Evolutionary conservation across 2,329 filamentous ascomycete genomes (phyloP).

Genomic region (Gliomastix tumulicola): DNA sequence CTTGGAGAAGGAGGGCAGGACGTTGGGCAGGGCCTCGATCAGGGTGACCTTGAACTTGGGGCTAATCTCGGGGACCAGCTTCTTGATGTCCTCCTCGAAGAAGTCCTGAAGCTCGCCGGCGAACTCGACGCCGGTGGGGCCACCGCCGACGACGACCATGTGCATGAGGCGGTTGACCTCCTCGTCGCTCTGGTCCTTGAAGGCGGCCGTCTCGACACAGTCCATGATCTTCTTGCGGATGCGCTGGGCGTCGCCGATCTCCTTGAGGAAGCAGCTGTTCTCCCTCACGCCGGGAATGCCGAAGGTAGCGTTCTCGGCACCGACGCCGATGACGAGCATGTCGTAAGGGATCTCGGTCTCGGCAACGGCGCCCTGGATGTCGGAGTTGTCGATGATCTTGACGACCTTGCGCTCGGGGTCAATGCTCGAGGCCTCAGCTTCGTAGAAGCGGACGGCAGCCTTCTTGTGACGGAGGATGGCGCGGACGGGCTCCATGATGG

Average conservation of each 20-base stretch:
- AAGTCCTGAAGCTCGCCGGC: conserved; percentile 98
- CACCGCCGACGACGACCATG: conserved; percentile 94
- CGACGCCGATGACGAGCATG: conserved; percentile 95
- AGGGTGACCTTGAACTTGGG: conserved; percentile 96
- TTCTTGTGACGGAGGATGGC: conserved; percentile 95
- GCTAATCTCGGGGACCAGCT: conserved; percentile 93
- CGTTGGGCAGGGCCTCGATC: conserved; percentile 93
- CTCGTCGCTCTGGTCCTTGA: conserved; percentile 87
- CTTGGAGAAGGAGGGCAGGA: conserved; percentile 97
- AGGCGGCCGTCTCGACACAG: conserved; percentile 95
- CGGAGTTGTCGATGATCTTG: conserved; percentile 85
- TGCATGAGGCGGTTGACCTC: conserved; percentile 92
- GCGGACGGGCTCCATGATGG: conserved; percentile 98
- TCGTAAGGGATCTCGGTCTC: conserved; percentile 93
- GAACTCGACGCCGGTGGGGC: conserved; percentile 96
- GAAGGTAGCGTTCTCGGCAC: conserved; percentile 97
- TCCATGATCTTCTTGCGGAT: conserved; percentile 99
- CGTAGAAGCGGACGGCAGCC: conserved; percentile 90
- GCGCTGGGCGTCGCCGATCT: conserved; percentile 90
- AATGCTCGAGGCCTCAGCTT: conserved; percentile 93
- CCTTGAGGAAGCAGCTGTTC: conserved; percentile 96
- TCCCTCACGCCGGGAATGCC: conserved; percentile 94
- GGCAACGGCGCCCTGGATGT: conserved; percentile 76
- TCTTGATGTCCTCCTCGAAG: conserved; percentile 96
- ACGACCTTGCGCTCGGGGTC: conserved; percentile 87